Conservation (phyloP, 2,329 filamentous ascomycete species). For the Falciphora oryzae region DNA sequence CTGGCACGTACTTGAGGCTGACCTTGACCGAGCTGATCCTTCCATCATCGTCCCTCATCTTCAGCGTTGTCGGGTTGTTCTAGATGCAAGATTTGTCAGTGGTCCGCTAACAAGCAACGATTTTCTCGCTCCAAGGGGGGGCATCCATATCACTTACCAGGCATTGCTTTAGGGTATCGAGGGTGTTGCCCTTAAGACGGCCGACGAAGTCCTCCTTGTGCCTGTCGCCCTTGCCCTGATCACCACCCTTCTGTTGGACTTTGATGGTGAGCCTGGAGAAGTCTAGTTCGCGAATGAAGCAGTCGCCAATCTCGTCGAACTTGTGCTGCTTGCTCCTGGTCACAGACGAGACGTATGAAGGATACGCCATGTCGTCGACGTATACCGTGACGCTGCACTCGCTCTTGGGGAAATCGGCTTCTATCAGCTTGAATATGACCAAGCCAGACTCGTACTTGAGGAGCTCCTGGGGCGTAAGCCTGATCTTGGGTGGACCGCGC, state of each 20-base stretch:
- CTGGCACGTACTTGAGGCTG: slow-evolving; percentile 88
- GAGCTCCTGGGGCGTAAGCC: slow-evolving; percentile 73
- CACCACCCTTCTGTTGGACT: slow-evolving; percentile 73
- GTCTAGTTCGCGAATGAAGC: slow-evolving; percentile 94
- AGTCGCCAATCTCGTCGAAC: slow-evolving; percentile 92
- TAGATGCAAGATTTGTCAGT: slow-evolving; percentile 25
- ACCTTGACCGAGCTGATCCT: slow-evolving; percentile 75
- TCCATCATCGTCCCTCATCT: slow-evolving; percentile 73
- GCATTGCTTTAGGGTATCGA: slow-evolving; percentile 83
- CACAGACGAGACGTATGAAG: slow-evolving; percentile 76
- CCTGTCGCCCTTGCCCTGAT: slow-evolving; percentile 62
- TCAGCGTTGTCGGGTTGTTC: slow-evolving; percentile 85
- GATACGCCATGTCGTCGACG: slow-evolving; percentile 92
- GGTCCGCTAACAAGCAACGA: background rate
- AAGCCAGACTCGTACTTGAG: slow-evolving; percentile 84
- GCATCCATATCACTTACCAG: slow-evolving; percentile 49
- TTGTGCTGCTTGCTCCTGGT: slow-evolving; percentile 62
- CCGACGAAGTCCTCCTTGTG: slow-evolving; percentile 68
- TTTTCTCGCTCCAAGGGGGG: background rate
- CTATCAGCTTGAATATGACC: slow-evolving; percentile 89
- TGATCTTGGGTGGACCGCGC: slow-evolving; percentile 66
- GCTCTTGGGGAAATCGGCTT: slow-evolving; percentile 73
- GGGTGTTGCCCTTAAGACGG: slow-evolving; percentile 75
- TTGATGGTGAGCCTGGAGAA: slow-evolving; percentile 89
- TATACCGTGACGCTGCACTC: slow-evolving; percentile 78